These are phyloP conservation scores for Chrysosporium queenslandicum DNA, from an alignment of 2,329 filamentous ascomycete genomes.

Conservation along the genomic window DNA sequence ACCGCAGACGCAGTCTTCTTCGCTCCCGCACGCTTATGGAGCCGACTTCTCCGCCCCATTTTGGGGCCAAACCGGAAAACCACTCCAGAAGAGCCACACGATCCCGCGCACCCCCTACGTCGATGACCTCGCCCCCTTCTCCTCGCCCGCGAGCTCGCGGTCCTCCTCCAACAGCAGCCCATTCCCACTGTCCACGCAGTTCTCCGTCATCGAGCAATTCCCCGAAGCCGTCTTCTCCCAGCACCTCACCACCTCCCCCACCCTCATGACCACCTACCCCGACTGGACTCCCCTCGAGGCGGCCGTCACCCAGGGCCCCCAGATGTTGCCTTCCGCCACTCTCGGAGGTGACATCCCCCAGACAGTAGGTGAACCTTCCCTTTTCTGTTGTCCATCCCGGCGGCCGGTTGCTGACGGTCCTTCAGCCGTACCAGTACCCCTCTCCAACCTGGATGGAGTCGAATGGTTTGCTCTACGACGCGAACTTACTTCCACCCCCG, in stretches of 20 bases:
- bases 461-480: slow-evolving; percentile 31
- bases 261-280: slow-evolving; percentile 25
- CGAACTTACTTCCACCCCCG: slow-evolving; percentile 28
- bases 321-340: slow-evolving; percentile 27
- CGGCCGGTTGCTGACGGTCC: slow-evolving; percentile 1
- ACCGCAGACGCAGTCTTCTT: no score
- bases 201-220: slow-evolving; percentile 29
- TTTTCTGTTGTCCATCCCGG: slow-evolving; percentile 31
- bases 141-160: slow-evolving; percentile 37
- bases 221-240: slow-evolving; percentile 25
- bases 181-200: slow-evolving; percentile 23
- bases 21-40: slow-evolving; percentile 1
- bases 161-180: slow-evolving; percentile 31
- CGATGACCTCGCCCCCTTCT: slow-evolving; percentile 36
- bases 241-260: slow-evolving; percentile 28
- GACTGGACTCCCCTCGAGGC: slow-evolving; percentile 29
- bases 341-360: slow-evolving; percentile 30
- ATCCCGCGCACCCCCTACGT: slow-evolving; percentile 30
- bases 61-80: slow-evolving; percentile 31
- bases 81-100: slow-evolving; percentile 24
- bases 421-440: slow-evolving; percentile 31
- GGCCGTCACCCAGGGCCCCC: slow-evolving; percentile 22
- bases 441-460: slow-evolving; percentile 33
- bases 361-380: slow-evolving; percentile 27
- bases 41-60: slow-evolving; percentile 21